A percentile compares a stretch with the other conserved stretches of the same genome.
phyloP scores from a whole-genome alignment of 257 asterid genomes.

The Misopates orontium region DNA sequence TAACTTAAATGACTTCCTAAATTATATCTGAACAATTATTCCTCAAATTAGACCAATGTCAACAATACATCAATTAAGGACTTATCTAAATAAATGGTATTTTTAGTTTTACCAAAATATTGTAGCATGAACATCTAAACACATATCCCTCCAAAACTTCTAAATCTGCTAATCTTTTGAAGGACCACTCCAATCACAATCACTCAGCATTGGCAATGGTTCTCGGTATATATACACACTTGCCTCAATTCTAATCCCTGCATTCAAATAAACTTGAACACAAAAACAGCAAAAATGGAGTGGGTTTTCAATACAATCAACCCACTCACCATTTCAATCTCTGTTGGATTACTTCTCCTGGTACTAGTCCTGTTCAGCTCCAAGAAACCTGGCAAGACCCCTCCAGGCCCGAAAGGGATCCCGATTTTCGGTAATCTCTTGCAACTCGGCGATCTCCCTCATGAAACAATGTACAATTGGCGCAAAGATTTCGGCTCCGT shows the following conservation, averaged over 20 bases:
- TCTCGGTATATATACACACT: constrained; percentile 20
- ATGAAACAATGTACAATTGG: constrained; percentile 42
- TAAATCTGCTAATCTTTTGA: neutral
- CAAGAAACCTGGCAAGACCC: constrained; percentile 29
- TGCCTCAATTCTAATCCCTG: neutral
- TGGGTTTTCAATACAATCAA: constrained; percentile 32
- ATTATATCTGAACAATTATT: too few species aligned
- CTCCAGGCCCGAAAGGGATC: constrained; percentile 56
- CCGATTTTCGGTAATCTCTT: constrained; percentile 55
- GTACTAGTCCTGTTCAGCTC: constrained; percentile 10
- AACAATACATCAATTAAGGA: neutral
- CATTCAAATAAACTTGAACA: neutral
- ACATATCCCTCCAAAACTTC: neutral
- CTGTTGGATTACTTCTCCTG: constrained; percentile 36
- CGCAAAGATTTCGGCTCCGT: constrained; percentile 42
- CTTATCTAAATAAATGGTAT: neutral
- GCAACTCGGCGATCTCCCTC: constrained; percentile 53
- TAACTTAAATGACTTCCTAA: too few species aligned
- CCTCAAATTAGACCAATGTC: neutral
- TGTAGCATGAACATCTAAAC: too few species aligned
- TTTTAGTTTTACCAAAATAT: neutral
- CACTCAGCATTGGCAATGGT: neutral
- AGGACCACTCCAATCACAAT: constrained; percentile 7
- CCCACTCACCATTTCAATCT: constrained; percentile 35
- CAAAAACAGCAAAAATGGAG: constrained; percentile 29